These are phyloP conservation scores for Cichorium intybus DNA, from an alignment of 140 eudicot genomes.

Conservation along the genomic window DNA sequence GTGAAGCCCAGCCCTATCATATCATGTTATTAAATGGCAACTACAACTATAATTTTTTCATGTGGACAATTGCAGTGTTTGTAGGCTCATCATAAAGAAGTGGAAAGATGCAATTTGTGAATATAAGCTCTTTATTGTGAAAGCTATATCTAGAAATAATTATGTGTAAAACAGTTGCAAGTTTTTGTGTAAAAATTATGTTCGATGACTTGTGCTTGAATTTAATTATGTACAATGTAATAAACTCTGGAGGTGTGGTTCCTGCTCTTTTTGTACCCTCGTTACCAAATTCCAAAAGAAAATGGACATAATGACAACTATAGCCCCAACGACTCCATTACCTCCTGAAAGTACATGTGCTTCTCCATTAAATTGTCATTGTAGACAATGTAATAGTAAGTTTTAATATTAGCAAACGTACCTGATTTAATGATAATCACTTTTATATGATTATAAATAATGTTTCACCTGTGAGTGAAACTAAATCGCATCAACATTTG, in stretches of 20 bases:
- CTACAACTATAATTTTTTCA: no score
- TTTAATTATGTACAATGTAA: slow-evolving; percentile 25
- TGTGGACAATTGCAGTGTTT: slow-evolving; percentile 28
- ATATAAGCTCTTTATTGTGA: slow-evolving; percentile 17
- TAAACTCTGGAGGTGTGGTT: slow-evolving; percentile 3
- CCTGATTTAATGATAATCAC: no score
- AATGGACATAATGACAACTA: background rate
- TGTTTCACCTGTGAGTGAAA: no score
- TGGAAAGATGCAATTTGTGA: slow-evolving; percentile 13
- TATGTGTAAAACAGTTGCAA: slow-evolving; percentile 16
- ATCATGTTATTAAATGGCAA: no score
- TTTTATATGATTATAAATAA: no score
- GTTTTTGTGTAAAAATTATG: slow-evolving; percentile 28
- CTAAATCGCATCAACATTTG: no score
- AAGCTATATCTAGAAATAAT: slow-evolving; percentile 20
- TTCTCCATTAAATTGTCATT: no score
- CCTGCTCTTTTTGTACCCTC: slow-evolving; percentile 16
- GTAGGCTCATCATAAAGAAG: slow-evolving; percentile 25
- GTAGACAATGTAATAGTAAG: no score
- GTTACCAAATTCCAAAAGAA: background rate
- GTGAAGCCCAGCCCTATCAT: no score
- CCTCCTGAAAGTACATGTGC: no score
- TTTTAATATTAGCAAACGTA: no score
- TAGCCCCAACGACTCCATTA: background rate
- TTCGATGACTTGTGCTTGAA: background rate